A percentile compares a stretch with the other conserved stretches of the same genome.
Evolutionary conservation across 2,329 filamentous ascomycete species (phyloP).

Genomic region (Pleomassaria siparia): DNA sequence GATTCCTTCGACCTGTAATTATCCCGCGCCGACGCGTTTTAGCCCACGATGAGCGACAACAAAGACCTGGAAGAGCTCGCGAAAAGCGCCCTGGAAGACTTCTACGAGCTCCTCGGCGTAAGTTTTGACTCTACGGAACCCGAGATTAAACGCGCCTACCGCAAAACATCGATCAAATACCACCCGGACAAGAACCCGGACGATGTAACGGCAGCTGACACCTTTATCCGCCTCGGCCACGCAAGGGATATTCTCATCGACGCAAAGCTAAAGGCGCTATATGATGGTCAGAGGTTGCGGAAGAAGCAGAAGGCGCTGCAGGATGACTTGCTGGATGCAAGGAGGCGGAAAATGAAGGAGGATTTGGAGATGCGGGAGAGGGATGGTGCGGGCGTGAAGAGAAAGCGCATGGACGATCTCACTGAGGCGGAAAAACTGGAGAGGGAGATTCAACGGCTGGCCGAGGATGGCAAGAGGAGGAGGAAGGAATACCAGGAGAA

Average conservation of each 20-base stretch:
- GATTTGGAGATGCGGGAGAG: conserved; percentile 80
- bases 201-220: conserved; percentile 65
- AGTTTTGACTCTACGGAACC: conserved; percentile 64
- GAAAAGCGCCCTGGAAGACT: conserved; percentile 56
- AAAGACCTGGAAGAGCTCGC: conserved; percentile 48
- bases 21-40: neutral
- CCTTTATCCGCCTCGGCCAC: conserved; percentile 82
- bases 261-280: conserved; percentile 68
- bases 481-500: conserved; percentile 57
- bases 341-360: conserved; percentile 76
- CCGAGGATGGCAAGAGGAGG: conserved; percentile 55
- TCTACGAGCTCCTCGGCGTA: conserved; percentile 75
- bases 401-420: conserved; percentile 48
- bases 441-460: conserved; percentile 50
- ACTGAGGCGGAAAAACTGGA: conserved; percentile 61
- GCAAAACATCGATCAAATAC: conserved; percentile 82
- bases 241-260: conserved; percentile 84
- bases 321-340: conserved; percentile 71
- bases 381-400: conserved; percentile 40
- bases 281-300: conserved; percentile 76
- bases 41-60: conserved; percentile 37
- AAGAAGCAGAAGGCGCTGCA: conserved; percentile 69
- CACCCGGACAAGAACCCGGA: conserved; percentile 85
- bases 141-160: conserved; percentile 83
- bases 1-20: no score